Base-by-base conservation (phyloP, 2,329 filamentous ascomycete species). In the Colletotrichum gigasporum region DNA sequence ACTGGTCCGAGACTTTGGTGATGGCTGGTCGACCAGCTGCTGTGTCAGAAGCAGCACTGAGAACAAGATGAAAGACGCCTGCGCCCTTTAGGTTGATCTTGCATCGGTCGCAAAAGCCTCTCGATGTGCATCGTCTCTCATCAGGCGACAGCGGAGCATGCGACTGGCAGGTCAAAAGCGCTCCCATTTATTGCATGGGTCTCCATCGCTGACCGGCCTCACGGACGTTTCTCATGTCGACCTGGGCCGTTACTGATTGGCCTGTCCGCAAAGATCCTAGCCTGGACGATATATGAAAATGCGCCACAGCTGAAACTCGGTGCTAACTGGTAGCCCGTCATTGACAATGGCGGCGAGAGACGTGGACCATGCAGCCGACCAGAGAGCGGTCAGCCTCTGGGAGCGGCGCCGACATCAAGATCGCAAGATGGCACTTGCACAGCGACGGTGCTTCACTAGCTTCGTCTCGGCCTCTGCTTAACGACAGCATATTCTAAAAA, bases 281-380 rank as follows among this genome's bases (percentile, higher is more conserved):
- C 67, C 64, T 67, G 67, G 68, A 63, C 67, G 69, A 71, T 69
- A 70, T 67, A 66, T 63, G 66, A 69, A 67, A 70, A 71, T 68
- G 71, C 75, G 76, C 76, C 76, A 76, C 75, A 75, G 76, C 75
- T 79, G 75, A 77, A 74, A 69, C 67, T 62, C 51, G 66, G 54
- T 69, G 64, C 34, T 35, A 63, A 60, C 41, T 48, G 24, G n/a
- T 14, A 52, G 26, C 24, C 55, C 55, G 47, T 53, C 20, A 52
- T 47, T 35, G 34, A 62, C 37, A 47, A 63, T 28, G 48, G 41
- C 57, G 41, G 57, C 34, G 48, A 50, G 37, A 28, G 34, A 62
- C 41, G 47, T 47, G 20, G 32, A 52, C 41, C 32, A 47, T 47
- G 22, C 16, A 54, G 26, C 22, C 32, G 32, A 32, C 28, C 28